Conservation (phyloP, 805 yeast species). For the Gaillardinia entomophila region DNA sequence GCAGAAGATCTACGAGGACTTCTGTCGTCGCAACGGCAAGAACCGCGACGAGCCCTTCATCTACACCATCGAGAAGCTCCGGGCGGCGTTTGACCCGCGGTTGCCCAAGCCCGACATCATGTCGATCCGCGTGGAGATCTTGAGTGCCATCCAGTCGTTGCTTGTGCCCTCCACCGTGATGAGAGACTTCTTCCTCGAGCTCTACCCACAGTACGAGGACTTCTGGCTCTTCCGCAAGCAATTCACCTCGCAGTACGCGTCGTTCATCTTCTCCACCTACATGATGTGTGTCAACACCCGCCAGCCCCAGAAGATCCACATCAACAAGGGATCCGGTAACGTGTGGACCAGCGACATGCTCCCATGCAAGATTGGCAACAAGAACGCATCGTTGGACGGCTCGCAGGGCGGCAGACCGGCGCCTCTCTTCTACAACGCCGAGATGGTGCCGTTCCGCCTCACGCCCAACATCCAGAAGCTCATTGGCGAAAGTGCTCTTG, state of each 20-base stretch:
- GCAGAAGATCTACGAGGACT: constrained; percentile 82
- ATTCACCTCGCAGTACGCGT: constrained; percentile 90
- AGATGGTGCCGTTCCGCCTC: constrained; percentile 91
- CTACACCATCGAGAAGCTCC: constrained; percentile 75
- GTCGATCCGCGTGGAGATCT: constrained; percentile 84
- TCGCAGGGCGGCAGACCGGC: constrained; percentile 49
- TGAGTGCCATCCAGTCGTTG: constrained; percentile 82
- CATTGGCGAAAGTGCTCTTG: constrained; percentile 91
- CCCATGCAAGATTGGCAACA: constrained; percentile 74
- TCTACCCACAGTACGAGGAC: constrained; percentile 78
- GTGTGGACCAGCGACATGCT: constrained; percentile 95
- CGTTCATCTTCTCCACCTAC: constrained; percentile 85
- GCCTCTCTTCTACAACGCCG: constrained; percentile 87
- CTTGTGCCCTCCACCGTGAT: constrained; percentile 81
- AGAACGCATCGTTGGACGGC: constrained; percentile 42
- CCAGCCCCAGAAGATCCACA: constrained; percentile 88
- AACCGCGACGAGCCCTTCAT: constrained; percentile 87
- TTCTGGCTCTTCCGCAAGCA: constrained; percentile 97
- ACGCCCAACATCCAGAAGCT: constrained; percentile 93
- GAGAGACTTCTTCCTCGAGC: constrained; percentile 66
- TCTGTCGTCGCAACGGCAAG: constrained; percentile 66
- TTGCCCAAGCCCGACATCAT: constrained; percentile 89
- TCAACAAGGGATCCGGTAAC: constrained; percentile 75
- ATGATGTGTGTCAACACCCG: constrained; percentile 92
- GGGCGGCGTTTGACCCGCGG: constrained; percentile 90